Evolutionary conservation across 768 basidiomycete genomes (phyloP).

Genomic region (Leucogyrophana mollusca): DNA sequence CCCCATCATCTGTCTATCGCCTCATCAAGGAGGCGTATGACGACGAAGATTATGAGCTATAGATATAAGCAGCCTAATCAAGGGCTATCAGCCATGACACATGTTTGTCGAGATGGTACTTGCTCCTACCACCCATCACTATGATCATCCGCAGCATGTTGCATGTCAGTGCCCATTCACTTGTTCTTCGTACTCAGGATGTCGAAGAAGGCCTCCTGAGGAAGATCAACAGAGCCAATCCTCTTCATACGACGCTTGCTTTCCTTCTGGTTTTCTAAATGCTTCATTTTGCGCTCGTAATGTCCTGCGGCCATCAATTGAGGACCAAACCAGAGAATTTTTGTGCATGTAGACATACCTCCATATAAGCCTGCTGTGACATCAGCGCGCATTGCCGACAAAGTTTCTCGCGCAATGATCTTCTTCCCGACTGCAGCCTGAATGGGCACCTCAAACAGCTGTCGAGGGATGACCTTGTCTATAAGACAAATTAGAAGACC

Average conservation of each 20-base stretch:
- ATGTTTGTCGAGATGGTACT: no score
- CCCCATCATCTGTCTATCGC: conserved; percentile 90
- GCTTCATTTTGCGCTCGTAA: conserved; percentile 91
- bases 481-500: neutral
- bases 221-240: conserved; percentile 84
- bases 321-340: no score
- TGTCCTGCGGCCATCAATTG: no score
- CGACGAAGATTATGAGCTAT: conserved; percentile 88
- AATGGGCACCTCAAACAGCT: conserved; percentile 93
- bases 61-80: no score
- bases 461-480: conserved; percentile 92
- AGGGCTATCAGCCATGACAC: no score
- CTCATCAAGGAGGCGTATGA: conserved; percentile 94
- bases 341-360: conserved; percentile 42
- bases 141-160: no score
- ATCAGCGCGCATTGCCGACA: conserved; percentile 84
- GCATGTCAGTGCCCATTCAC: conserved; percentile 7
- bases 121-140: neutral
- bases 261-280: conserved; percentile 88
- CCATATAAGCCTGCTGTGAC: conserved; percentile 95
- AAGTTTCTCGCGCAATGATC: conserved; percentile 85
- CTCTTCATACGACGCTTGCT: conserved; percentile 88
- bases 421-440: conserved; percentile 89
- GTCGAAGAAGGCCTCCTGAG: conserved; percentile 95
- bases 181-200: conserved; percentile 66